Conservation (phyloP, 202 grass and related monocot species). For the Elaeis oleifera region DNA sequence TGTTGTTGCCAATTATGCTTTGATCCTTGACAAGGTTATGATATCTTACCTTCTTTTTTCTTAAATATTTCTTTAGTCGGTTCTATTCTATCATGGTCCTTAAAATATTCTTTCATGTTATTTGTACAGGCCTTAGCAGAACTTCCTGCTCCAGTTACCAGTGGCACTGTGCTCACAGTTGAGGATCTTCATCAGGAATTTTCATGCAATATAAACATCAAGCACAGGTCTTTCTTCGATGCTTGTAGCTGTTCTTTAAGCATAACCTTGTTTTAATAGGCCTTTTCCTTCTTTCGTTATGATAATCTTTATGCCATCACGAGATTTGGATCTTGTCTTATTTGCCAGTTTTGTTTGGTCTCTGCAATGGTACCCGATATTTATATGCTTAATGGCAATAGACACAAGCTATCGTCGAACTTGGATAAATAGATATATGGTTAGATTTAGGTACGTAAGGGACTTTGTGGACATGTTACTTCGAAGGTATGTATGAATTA, state of each 20-base stretch:
- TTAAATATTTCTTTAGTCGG: neutral
- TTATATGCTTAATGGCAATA: no score
- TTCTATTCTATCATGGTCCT: slow-evolving; percentile 1
- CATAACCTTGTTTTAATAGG: neutral
- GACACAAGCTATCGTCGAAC: no score
- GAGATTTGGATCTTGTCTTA: no score
- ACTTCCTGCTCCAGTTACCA: slow-evolving; percentile 78
- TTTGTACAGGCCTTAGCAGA: slow-evolving; percentile 55
- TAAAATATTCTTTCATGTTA: slow-evolving; percentile 6
- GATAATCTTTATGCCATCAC: no score
- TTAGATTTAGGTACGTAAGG: no score
- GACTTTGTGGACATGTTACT: no score
- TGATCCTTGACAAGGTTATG: slow-evolving; percentile 85
- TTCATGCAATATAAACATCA: slow-evolving; percentile 89
- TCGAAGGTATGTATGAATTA: no score
- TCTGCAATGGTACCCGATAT: no score
- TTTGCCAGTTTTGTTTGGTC: no score
- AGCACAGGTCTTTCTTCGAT: slow-evolving; percentile 55
- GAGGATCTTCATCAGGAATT: slow-evolving; percentile 96
- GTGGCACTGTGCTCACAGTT: slow-evolving; percentile 62
- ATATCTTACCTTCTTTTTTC: neutral
- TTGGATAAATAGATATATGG: no score
- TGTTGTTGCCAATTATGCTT: slow-evolving; percentile 57
- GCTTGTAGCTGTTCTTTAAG: slow-evolving; percentile 2
- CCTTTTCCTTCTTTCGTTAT: no score